Evolutionary conservation across 192 early-diverging fungal genomes (phyloP).

Genomic region (Coemansia sp.): DNA sequence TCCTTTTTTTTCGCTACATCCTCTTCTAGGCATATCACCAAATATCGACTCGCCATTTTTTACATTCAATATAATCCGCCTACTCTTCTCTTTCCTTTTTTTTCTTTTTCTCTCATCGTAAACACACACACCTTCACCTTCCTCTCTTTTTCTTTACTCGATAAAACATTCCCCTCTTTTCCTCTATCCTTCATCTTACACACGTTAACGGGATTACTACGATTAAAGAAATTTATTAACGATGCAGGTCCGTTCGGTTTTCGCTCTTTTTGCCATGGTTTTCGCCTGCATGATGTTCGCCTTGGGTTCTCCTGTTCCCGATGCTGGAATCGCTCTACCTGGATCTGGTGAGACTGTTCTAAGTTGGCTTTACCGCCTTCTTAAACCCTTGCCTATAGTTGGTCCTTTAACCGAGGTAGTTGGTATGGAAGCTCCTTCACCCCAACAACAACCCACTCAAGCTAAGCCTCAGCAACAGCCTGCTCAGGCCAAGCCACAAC

Average conservation of each 20-base stretch:
- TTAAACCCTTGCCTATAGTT: conserved; percentile 32
- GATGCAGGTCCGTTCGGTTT: conserved; percentile 32
- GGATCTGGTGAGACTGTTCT: conserved; percentile 31
- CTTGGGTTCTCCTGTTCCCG: conserved; percentile 26
- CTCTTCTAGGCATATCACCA: conserved; percentile 5
- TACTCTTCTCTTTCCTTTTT: not conserved
- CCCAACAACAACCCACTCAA: conserved; percentile 11
- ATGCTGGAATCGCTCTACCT: conserved; percentile 41
- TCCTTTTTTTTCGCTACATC: not conserved
- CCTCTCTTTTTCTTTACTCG: not conserved
- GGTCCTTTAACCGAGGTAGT: conserved; percentile 33
- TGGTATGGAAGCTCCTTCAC: conserved; percentile 20
- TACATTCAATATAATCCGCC: not conserved
- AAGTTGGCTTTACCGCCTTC: conserved; percentile 41
- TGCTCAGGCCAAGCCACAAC: not conserved
- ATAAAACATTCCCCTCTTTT: not conserved
- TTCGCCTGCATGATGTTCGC: conserved; percentile 21
- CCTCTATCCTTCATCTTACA: not conserved
- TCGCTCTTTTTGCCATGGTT: conserved; percentile 18
- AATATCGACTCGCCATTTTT: not conserved
- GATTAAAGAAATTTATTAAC: not conserved
- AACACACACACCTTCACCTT: not conserved
- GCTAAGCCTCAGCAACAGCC: conserved; percentile 5
- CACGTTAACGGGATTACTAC: not conserved
- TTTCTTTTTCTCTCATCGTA: not conserved